These are phyloP conservation scores for Malania oleifera DNA, from an alignment of 164 flowering plant genomes.

Conservation along the genomic window DNA sequence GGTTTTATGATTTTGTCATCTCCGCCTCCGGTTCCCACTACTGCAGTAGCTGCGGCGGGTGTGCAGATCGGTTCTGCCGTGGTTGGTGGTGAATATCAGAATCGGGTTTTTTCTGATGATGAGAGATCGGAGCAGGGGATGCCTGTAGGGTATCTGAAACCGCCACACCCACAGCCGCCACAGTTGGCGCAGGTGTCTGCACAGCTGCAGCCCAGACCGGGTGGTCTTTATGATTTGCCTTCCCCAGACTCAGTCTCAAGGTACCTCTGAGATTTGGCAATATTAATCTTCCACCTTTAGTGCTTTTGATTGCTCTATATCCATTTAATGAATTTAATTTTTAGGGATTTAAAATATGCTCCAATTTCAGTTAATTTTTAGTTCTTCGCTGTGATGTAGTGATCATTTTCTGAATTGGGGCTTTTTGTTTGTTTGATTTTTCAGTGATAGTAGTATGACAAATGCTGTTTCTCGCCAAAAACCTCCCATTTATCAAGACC, in stretches of 20 bases:
- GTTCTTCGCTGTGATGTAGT: neutral
- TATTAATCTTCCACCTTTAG: neutral
- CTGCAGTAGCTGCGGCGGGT: constrained; percentile 12
- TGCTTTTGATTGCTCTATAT: neutral
- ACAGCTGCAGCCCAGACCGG: constrained; percentile 37
- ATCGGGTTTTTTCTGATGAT: constrained; percentile 60
- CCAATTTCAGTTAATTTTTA: neutral
- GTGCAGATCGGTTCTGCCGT: constrained; percentile 13
- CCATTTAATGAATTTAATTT: too few relatives aligned
- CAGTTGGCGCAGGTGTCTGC: constrained; percentile 17
- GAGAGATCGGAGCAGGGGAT: constrained; percentile 76
- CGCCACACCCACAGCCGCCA: constrained; percentile 23
- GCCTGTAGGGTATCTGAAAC: constrained; percentile 36
- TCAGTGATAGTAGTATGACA: constrained; percentile 57
- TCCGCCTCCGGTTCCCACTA: constrained; percentile 32
- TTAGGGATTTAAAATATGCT: neutral
- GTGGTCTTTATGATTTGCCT: constrained; percentile 32
- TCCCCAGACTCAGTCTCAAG: constrained; percentile 68
- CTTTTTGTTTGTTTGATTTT: constrained; percentile 12
- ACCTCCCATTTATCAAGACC: constrained; percentile 60
- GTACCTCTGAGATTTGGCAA: constrained; percentile 17
- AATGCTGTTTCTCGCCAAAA: constrained; percentile 44
- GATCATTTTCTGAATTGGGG: constrained; percentile 15
- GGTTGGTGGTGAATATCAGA: constrained; percentile 34
- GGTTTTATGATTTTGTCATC: constrained; percentile 35